Base-by-base conservation (phyloP, 2,329 filamentous ascomycete species). In the Trichophaea hybrida region DNA sequence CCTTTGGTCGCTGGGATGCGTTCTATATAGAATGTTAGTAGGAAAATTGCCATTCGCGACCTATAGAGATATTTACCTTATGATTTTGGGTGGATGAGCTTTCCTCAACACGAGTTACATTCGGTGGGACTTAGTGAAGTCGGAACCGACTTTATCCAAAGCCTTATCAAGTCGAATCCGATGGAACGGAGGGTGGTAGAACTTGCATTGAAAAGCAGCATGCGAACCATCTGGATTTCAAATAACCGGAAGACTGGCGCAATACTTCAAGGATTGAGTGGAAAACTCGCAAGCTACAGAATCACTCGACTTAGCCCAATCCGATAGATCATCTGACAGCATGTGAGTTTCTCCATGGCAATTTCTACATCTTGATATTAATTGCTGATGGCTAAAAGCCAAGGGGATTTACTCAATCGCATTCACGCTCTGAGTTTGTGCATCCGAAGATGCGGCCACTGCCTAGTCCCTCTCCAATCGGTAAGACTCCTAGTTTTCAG, bases 1-100 rank as follows among this genome's bases (percentile, higher is more conserved):
- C 46, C 58, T 61, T 12, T 60, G 60, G 60, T 52, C 53, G 8
- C 57, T 62, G 10, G 60, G 60, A 34, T 60, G 60, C 32, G 32
- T 60, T 32, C 31, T 60, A 24, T 35, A 62, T 37, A 55, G 34
- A 34, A 44, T 62, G 24, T 17, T 60, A 7, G 53, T 48, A 6
- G 34, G 51, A 13, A 38, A 53, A 17, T 33, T 55, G 38, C 57
- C 60, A 50, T 62, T 62, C 37, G 46, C 31, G 34, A 40, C 46
- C 38, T 31, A 37, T 8, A 13, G 12, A 13, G 38, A 32, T 17
- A 33, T 55, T 7, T 17, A 13, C n/a, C 44, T 56, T 61, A 59
- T 13, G 32, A 43, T 10, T 34, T 6, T 15, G 13, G 35, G 10
- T 32, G 32, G 3, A 31, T 40, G 15, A 5, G n/a, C 4, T 57